Conservation (phyloP, 495 filamentous ascomycete species). For the Baudoinia panamericana region DNA sequence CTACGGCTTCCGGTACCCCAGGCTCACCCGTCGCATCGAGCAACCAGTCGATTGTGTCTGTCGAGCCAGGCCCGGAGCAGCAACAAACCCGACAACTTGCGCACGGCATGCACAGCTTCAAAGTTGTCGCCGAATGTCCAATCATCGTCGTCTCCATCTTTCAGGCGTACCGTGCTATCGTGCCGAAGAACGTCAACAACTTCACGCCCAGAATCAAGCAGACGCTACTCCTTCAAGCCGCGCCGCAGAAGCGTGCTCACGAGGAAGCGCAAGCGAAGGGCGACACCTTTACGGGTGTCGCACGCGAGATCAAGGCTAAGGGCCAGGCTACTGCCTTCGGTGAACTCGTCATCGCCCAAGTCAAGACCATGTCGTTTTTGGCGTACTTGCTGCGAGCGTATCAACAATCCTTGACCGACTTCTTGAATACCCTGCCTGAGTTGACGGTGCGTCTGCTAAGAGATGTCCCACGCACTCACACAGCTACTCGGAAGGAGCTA, state of each 20-base stretch:
- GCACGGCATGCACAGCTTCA: slow-evolving; percentile 97
- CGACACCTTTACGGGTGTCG: slow-evolving; percentile 83
- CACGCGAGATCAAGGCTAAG: slow-evolving; percentile 83
- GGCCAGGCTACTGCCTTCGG: slow-evolving; percentile 62
- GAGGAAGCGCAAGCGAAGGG: slow-evolving; percentile 59
- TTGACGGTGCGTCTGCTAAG: slow-evolving; percentile 86
- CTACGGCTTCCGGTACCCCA: slow-evolving; percentile 75
- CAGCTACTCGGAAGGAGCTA: slow-evolving; percentile 83
- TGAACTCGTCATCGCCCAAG: slow-evolving; percentile 93
- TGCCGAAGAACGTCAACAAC: slow-evolving; percentile 70
- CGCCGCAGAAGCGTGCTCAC: slow-evolving; percentile 86
- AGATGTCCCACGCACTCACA: slow-evolving; percentile 90
- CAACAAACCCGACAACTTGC: slow-evolving; percentile 66
- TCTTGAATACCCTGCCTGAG: slow-evolving; percentile 71
- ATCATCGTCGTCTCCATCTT: slow-evolving; percentile 99
- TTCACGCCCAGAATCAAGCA: slow-evolving; percentile 92
- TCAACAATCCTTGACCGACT: slow-evolving; percentile 75
- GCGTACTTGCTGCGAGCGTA: slow-evolving; percentile 87
- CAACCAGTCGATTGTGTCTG: slow-evolving; percentile 26
- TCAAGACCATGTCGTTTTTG: slow-evolving; percentile 98
- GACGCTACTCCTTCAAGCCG: slow-evolving; percentile 77
- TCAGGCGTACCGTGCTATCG: slow-evolving; percentile 71
- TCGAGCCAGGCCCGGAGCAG: slow-evolving; percentile 66
- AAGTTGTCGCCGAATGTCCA: slow-evolving; percentile 91
- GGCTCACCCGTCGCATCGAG: slow-evolving; percentile 71